Conservation (phyloP, 257 asterid species). For the Primulina huaijiensis region DNA sequence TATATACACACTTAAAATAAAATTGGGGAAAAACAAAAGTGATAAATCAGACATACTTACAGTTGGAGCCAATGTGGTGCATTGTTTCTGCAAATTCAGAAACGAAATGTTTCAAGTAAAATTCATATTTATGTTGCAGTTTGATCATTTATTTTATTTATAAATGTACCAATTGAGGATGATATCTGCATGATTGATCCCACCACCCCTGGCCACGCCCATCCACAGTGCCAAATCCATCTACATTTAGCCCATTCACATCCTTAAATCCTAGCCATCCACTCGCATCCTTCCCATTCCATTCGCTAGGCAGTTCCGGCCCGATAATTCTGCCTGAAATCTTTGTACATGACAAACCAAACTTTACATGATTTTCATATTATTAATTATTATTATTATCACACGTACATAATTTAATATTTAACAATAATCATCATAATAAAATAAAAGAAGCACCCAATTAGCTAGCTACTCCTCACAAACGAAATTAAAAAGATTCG, state of each 20-base stretch:
- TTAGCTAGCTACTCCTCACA: no score
- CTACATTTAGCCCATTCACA: slow-evolving; percentile 43
- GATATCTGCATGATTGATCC: slow-evolving; percentile 71
- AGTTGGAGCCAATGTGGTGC: slow-evolving; percentile 81
- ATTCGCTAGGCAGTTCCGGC: slow-evolving; percentile 46
- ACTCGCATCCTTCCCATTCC: slow-evolving; percentile 48
- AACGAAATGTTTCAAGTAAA: neutral
- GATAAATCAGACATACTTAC: slow-evolving; percentile 41
- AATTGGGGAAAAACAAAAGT: neutral
- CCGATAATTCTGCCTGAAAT: slow-evolving; percentile 56
- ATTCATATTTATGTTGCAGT: neutral
- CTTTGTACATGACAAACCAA: slow-evolving; percentile 16
- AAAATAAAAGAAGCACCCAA: no score
- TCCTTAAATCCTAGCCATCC: slow-evolving; percentile 50
- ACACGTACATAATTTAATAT: no score
- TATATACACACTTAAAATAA: no score
- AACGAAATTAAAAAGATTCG: neutral
- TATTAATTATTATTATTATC: neutral
- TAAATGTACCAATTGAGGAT: slow-evolving; percentile 39
- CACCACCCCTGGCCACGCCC: slow-evolving; percentile 69
- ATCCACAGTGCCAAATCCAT: slow-evolving; percentile 55
- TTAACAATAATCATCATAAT: no score
- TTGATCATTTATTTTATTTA: no score
- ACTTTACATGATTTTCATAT: neutral
- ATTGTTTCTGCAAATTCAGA: slow-evolving; percentile 41